Evolutionary conservation across 768 basidiomycete species (phyloP), one percentile per base, ranked within the genome.

Genomic region (Saitozyma sp.): DNA sequence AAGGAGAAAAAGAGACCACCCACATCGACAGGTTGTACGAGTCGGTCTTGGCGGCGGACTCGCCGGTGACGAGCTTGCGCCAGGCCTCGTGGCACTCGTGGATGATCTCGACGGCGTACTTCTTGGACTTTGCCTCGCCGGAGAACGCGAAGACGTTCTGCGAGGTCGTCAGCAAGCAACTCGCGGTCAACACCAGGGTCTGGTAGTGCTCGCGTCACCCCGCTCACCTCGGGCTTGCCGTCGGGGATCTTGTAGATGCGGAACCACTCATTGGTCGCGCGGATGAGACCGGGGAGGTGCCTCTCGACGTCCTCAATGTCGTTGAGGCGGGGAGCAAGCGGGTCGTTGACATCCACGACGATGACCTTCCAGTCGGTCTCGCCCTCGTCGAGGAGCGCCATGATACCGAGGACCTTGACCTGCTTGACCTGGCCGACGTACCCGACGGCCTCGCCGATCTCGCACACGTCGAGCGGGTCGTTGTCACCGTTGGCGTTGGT

Each of bases 351-450:
- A 79, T 98, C 96, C 69, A 98, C 92, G 79, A 95, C 96, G 81
- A 99, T 87, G 83, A 99, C 91, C 83, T 99, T 99, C 96, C 96
- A 99, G 84, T 98, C 96, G 69, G 96, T 98, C 84, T 98, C 96
- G 74, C 96, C 96, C 80, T 98, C 96, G 78, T 99, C 96, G 70
- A 98, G 88, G 62, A 98, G 85, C 61, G 96, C 96, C 95, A 98
- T 98, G 86, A 98, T 95, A 65, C 96, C 96, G 75, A 99, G 91
- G 69, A 99, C 90, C 85, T 99, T 99, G 86, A 99, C 96, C 81
- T 97, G 96, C 84, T 98, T 99, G 81, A 99, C 86, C 80, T 98
- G 94, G 61, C 96, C 96, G 66, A 88, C 87, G 80, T 93, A 92
- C 70, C 95, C 96, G 73, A 98, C 90, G 81, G 94, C 91, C 81